These are phyloP conservation scores for Malassezia restricta DNA, from an alignment of 1,284 basidiomycete species.

Conservation along the genomic window DNA sequence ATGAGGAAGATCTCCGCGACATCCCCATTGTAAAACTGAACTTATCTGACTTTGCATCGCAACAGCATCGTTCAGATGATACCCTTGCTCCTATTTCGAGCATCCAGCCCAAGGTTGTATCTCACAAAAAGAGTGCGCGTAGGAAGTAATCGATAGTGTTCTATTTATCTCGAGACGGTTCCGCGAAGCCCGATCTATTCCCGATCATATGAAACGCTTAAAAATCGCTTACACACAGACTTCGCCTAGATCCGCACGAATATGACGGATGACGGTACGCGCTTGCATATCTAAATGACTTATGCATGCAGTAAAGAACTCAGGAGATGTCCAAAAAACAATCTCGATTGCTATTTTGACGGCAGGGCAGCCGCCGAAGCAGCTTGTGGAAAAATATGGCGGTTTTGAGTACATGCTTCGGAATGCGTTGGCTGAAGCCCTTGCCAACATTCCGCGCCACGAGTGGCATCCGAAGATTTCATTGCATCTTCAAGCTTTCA, in stretches of 20 bases:
- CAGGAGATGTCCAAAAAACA: slow-evolving; percentile 18
- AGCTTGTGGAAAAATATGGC: slow-evolving; percentile 24
- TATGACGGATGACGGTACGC: not conserved
- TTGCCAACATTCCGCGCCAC: slow-evolving; percentile 34
- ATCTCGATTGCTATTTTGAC: slow-evolving; percentile 32
- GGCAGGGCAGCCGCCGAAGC: slow-evolving; percentile 30
- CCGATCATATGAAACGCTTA: not conserved
- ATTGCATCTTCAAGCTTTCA: slow-evolving; percentile 49
- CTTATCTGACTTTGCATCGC: slow-evolving; percentile 15
- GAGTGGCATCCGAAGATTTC: slow-evolving; percentile 39
- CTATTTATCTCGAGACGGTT: not conserved
- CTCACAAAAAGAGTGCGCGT: slow-evolving; percentile 10
- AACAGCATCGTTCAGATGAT: not conserved
- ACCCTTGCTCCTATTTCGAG: not conserved
- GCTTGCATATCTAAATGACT: not conserved
- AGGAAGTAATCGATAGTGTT: slow-evolving; percentile 3
- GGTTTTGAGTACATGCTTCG: slow-evolving; percentile 35
- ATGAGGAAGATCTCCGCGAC: slow-evolving; percentile 23
- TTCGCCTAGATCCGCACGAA: not conserved
- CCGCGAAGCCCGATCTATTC: not conserved
- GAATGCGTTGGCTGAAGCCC: slow-evolving; percentile 26
- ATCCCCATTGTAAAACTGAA: slow-evolving; percentile 38
- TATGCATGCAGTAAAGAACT: not conserved
- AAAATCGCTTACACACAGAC: not conserved
- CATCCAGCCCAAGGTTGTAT: slow-evolving; percentile 8